A percentile compares a stretch with the other conserved stretches of the same genome.
Conservation (phyloP, 192 early-diverging fungal species). For the Mortierella alpina region DNA sequence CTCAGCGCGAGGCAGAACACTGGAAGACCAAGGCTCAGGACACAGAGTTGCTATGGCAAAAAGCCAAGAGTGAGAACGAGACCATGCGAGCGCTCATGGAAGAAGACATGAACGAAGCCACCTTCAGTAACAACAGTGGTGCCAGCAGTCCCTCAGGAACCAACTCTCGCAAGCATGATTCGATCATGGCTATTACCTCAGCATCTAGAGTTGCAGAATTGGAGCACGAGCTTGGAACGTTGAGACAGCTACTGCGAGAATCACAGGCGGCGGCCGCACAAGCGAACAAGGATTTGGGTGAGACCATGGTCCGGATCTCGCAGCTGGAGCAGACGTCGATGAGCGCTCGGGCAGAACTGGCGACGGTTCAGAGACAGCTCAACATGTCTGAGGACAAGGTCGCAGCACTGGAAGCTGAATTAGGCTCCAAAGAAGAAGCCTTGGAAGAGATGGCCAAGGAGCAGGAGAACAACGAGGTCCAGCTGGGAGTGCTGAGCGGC, state of each 20-base stretch:
- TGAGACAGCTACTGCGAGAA: constrained; percentile 47
- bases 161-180: constrained; percentile 42
- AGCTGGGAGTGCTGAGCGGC: constrained; percentile 61
- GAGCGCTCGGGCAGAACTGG: constrained; percentile 55
- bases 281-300: constrained; percentile 53
- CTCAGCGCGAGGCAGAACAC: constrained; percentile 56
- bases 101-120: constrained; percentile 55
- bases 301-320: constrained; percentile 56
- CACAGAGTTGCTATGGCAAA: constrained; percentile 54
- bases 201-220: constrained; percentile 46
- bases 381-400: constrained; percentile 57
- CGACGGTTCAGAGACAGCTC: constrained; percentile 48
- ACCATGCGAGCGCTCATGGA: constrained; percentile 55
- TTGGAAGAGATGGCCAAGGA: constrained; percentile 59
- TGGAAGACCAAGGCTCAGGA: constrained; percentile 57
- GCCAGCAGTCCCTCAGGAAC: constrained; percentile 9
- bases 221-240: constrained; percentile 53
- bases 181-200: constrained; percentile 53
- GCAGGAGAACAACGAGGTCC: constrained; percentile 67
- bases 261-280: constrained; percentile 45
- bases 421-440: constrained; percentile 55
- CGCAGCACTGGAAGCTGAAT: constrained; percentile 41
- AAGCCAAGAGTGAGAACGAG: constrained; percentile 57
- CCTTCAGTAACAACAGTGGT: constrained; percentile 16
- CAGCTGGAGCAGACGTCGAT: constrained; percentile 60